Percentiles rank a stretch among this genome's conserved stretches.
Evolutionary conservation across 1,284 basidiomycete genomes (phyloP).

Genomic region (Mycosarcoma maydis): DNA sequence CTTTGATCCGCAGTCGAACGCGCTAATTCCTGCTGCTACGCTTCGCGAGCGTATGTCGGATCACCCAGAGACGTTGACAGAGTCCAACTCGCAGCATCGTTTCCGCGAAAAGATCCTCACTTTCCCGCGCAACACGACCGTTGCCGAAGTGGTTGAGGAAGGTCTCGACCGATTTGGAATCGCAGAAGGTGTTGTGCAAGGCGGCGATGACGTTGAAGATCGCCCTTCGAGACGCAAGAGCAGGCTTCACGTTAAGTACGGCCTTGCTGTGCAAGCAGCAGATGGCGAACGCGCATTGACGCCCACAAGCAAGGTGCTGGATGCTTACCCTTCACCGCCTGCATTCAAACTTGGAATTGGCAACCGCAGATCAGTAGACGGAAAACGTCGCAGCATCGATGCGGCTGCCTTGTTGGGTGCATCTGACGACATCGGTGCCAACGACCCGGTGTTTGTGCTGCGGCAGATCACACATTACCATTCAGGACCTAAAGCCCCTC

Average conservation of each 20-base stretch:
- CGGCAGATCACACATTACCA: constrained; percentile 52
- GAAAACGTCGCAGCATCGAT: constrained; percentile 87
- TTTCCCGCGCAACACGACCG: constrained; percentile 90
- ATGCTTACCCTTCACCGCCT: constrained; percentile 78
- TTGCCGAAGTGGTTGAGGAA: constrained; percentile 93
- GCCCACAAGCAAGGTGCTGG: constrained; percentile 69
- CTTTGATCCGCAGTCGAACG: constrained; percentile 89
- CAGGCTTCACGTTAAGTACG: constrained; percentile 80
- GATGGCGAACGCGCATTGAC: constrained; percentile 47
- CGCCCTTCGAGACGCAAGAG: constrained; percentile 83
- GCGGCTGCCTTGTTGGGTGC: constrained; percentile 74
- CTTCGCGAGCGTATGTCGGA: constrained; percentile 33
- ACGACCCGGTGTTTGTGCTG: constrained; percentile 89
- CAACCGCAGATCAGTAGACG: constrained; percentile 78
- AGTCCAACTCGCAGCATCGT: constrained; percentile 21
- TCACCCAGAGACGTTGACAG: constrained; percentile 6
- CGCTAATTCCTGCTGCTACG: constrained; percentile 73
- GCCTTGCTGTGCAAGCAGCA: constrained; percentile 70
- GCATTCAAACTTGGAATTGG: constrained; percentile 71
- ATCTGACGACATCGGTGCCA: constrained; percentile 77
- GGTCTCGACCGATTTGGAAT: constrained; percentile 92
- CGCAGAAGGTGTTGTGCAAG: constrained; percentile 92
- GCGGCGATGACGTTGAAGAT: constrained; percentile 95
- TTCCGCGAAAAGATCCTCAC: constrained; percentile 61
- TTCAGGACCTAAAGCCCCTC: constrained; percentile 12